Base-by-base conservation (phyloP, 1,284 basidiomycete species). In the Cryptococcus maquisensis region DNA sequence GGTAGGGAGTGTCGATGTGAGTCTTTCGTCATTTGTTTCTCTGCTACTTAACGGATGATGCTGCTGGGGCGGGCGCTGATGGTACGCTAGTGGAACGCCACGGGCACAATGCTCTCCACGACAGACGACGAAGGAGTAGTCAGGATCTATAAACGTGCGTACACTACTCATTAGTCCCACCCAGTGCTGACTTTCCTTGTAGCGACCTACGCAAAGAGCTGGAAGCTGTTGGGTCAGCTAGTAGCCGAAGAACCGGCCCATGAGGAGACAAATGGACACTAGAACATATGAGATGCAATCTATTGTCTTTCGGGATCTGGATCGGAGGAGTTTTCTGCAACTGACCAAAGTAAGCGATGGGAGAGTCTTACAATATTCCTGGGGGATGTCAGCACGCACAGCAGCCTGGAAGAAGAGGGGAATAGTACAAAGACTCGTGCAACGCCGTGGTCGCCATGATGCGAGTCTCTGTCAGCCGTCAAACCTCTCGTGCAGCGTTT, bases 91-190 rank as follows among this genome's bases (percentile, higher is more conserved):
- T 74, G 73, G 76, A 77, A 77, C 57, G 72, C 74, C 8, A 73
- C 67, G 20, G 93, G 92, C 3, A 95, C 92, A 10, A 83, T 94
- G 3, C 79, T 97, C 15, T 89, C 90, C 1, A 91, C 89, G 0
- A 85, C 87, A 2, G 90, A 90, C 4, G 92, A 93, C 61, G 93
- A 96, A 59, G 93, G 91, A 0, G 82, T 86, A 15, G 83, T 96
- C 32, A 81, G 90, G 20, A 75, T 96, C 37, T 96, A 91, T 88
- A 95, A 95, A 74, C 86, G 75, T 77, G 43, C 61, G 74, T 63
- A 8, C 36, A 9, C 36, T 9, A 9, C 36, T 37, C 36, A 9
- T 47, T 12, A 18, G 46, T 21, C 15, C 32, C 37, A n/a, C 28
- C 12, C 37, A 28, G 15, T 26, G 5, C 21, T 24, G 44, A 46